phyloP scores from a whole-genome alignment of 2,329 filamentous ascomycete genomes.

The Epichloe sylvatica region DNA sequence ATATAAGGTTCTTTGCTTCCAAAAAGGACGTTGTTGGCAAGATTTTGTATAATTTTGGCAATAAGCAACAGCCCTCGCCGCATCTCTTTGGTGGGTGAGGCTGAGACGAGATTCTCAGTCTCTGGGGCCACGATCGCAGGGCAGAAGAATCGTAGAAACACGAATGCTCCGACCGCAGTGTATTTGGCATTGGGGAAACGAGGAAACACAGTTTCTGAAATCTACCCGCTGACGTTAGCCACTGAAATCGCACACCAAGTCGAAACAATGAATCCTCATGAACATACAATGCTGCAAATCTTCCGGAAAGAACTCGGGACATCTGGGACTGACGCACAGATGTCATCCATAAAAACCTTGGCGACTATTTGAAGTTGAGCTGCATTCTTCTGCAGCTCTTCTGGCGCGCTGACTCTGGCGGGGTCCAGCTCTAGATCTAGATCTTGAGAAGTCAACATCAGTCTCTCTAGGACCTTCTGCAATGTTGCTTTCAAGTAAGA shows the following conservation, averaged over 20 bases:
- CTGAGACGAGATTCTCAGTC: conserved; percentile 48
- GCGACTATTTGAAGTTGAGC: conserved; percentile 52
- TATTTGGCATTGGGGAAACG: conserved; percentile 58
- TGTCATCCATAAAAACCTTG: conserved; percentile 58
- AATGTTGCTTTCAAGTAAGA: conserved; percentile 49
- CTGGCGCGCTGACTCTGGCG: conserved; percentile 41
- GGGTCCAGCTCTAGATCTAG: conserved; percentile 56
- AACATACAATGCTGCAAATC: conserved; percentile 50
- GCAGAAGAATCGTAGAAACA: conserved; percentile 59
- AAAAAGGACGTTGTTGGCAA: conserved; percentile 59
- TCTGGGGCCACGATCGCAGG: conserved; percentile 59
- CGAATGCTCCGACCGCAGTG: conserved; percentile 56
- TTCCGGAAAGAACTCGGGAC: conserved; percentile 52
- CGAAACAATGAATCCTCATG: background rate
- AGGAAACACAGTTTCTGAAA: conserved; percentile 47
- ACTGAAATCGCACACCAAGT: background rate
- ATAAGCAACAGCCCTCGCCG: conserved; percentile 53
- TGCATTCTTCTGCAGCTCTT: conserved; percentile 53
- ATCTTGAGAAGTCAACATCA: conserved; percentile 53
- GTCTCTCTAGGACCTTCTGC: conserved; percentile 50
- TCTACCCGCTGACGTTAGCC: conserved; percentile 22
- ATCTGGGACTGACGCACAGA: conserved; percentile 46
- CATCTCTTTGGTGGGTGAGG: conserved; percentile 53
- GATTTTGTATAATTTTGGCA: conserved; percentile 56
- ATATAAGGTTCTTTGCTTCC: conserved; percentile 61